Percentiles rank a stretch among this genome's conserved stretches.
These are phyloP conservation scores for Daldinia bambusicola DNA, from an alignment of 495 filamentous ascomycete genomes.

Conservation along the genomic window DNA sequence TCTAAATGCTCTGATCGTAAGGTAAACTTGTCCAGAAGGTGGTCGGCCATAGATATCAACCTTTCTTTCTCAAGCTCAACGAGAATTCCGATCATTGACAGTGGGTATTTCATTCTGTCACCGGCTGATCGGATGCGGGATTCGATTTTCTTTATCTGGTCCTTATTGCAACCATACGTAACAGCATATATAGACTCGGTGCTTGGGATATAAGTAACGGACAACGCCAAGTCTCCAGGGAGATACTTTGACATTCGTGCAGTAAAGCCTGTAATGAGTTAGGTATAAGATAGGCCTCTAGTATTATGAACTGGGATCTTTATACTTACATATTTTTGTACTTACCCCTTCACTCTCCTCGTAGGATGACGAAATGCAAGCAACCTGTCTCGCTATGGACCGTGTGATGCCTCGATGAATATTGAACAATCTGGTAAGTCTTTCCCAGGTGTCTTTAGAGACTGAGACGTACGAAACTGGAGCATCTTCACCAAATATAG, in stretches of 20 bases:
- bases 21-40: background rate
- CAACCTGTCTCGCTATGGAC: background rate
- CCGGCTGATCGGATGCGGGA: background rate
- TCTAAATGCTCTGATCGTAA: conserved; percentile 17
- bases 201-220: conserved; percentile 33
- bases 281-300: background rate
- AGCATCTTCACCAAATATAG: conserved; percentile 28
- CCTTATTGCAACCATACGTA: conserved; percentile 31
- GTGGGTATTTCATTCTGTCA: background rate
- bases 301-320: background rate
- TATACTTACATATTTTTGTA: background rate
- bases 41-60: background rate
- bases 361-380: background rate
- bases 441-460: conserved; percentile 30
- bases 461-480: conserved; percentile 32
- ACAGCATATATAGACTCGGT: conserved; percentile 28
- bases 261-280: background rate
- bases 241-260: conserved; percentile 6
- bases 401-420: background rate
- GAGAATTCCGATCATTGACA: background rate
- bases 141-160: conserved; percentile 12
- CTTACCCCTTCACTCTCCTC: background rate
- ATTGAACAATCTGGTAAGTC: conserved; percentile 22
- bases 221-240: conserved; percentile 30
- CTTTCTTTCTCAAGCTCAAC: conserved; percentile 2